A percentile compares a stretch with the other conserved stretches of the same genome.
phyloP scores from a whole-genome alignment of 2,329 filamentous ascomycete species.

The Coccinonectria pachysandricola region DNA sequence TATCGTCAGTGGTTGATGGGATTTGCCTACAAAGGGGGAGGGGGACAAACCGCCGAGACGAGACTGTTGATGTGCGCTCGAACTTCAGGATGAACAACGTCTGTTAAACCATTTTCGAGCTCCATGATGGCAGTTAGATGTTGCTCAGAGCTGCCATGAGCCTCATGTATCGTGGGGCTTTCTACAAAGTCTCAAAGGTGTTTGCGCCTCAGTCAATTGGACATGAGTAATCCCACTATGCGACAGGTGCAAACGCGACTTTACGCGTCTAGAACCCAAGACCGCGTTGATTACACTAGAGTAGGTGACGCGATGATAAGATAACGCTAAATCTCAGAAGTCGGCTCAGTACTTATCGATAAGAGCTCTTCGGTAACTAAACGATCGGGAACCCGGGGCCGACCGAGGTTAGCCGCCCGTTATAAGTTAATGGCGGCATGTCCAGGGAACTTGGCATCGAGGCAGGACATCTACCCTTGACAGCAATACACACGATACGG shows the following conservation, averaged over 20 bases:
- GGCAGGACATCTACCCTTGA: no score
- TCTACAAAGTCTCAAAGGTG: constrained; percentile 5
- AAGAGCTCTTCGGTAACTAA: no score
- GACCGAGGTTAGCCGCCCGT: constrained; percentile 34
- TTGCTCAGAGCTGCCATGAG: constrained; percentile 3
- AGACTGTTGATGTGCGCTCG: constrained; percentile 89
- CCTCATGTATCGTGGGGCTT: constrained; percentile 13
- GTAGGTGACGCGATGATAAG: no score
- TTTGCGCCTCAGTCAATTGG: constrained; percentile 2
- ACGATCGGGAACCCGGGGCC: no score
- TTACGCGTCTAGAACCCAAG: no score
- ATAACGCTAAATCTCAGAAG: no score
- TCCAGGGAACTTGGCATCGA: no score
- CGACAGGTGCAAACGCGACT: no score
- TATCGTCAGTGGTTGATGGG: constrained; percentile 8
- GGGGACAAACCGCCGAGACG: constrained; percentile 68
- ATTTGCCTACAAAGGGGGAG: not conserved
- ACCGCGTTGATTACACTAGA: no score
- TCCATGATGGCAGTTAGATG: constrained; percentile 39
- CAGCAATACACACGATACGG: constrained; percentile 8
- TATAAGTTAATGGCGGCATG: constrained; percentile 8
- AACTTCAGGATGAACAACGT: constrained; percentile 80
- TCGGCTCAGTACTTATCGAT: no score
- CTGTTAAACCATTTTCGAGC: constrained; percentile 37
- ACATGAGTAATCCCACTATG: constrained; percentile 9